Evolutionary conservation across 2,329 filamentous ascomycete species (phyloP), one percentile per base, ranked within the genome.

Genomic region (Pseudogymnoascus sp.): DNA sequence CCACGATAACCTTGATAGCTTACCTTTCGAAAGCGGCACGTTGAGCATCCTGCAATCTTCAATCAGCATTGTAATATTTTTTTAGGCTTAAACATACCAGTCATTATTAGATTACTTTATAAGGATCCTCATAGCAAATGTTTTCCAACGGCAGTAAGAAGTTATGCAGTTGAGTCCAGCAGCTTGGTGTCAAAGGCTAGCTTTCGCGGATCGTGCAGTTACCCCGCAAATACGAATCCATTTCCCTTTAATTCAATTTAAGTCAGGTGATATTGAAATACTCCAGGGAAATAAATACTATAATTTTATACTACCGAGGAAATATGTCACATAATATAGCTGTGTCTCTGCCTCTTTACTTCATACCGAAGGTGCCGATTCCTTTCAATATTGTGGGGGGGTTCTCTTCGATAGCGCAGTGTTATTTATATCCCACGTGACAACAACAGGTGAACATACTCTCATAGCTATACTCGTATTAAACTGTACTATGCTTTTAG

Each of bases 11-110:
- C 22, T 16, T 11, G n/a, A n/a, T 7, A 18, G 6, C 43, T 18
- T 54, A 32, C 43, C 18, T 54, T 54, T 14, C 43, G 43, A 54
- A 54, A 54, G 25, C 43, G 43, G 11, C 43, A 54, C 8, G 43
- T 54, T 32, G 43, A 54, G 28, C 43, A 54, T 32, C 43, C 43
- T 54, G 28, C 9, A 54, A 32, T 32, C 2, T 25, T 54, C 28
- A 9, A 54, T 54, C n/a, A 54, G 43, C 84, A 32, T 7, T 14
- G 9, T 18, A 54, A n/a, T 20, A 32, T 54, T 54, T 30, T 18
- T 8, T 30, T 18, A 5, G 43, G 6, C 25, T n/a, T 32, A n/a
- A 8, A 54, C 43, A 54, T 54, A 54, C 43, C 43, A 18, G 43
- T 54, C 43, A 54, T 54, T 54, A 54, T 54, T 54, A 54, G n/a